Evolutionary conservation across 164 flowering plant genomes (phyloP).

Genomic region (Vitis vinifera): ASM3070453v1 NC_081816.1:590001-590500

Average conservation of each 20-base stretch:
- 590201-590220: conserved; percentile 16
- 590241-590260: conserved; percentile 18
- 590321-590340: background rate
- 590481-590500: conserved; percentile 10
- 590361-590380: conserved; percentile 25
- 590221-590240: conserved; percentile 13
- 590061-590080: too few relatives aligned
- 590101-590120: background rate
- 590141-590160: conserved; percentile 23
- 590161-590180: conserved; percentile 45
- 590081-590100: background rate
- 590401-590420: conserved; percentile 17
- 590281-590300: conserved; percentile 24
- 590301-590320: background rate
- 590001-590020: too few relatives aligned
- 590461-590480: conserved; percentile 10
- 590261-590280: conserved; percentile 1
- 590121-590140: background rate
- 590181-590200: conserved; percentile 37
- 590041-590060: too few relatives aligned
- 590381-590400: conserved; percentile 25
- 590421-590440: conserved; percentile 27
- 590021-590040: too few relatives aligned
- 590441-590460: conserved; percentile 24
- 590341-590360: background rate